Evolutionary conservation across 176 grass and related monocot species (phyloP).

Genomic region (Aegilops tauschii): DNA sequence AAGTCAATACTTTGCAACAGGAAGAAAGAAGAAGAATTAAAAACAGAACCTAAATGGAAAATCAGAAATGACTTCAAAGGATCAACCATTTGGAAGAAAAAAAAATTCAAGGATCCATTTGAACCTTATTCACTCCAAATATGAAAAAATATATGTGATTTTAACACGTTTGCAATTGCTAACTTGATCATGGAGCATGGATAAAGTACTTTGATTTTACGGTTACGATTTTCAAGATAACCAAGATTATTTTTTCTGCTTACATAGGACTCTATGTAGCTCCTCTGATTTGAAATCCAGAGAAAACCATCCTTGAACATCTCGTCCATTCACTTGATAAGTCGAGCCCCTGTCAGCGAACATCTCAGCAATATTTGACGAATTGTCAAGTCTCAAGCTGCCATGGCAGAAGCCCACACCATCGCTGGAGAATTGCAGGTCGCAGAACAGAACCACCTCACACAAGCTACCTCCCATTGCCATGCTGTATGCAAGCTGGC

Average conservation of each 20-base stretch:
- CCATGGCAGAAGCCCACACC: conserved; percentile 4
- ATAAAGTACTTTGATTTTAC: background rate
- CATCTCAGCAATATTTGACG: background rate
- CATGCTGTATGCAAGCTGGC: background rate
- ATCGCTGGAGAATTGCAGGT: background rate
- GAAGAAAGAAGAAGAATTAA: background rate
- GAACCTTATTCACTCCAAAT: background rate
- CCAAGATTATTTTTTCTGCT: background rate
- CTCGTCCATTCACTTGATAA: conserved; percentile 2
- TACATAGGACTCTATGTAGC: background rate
- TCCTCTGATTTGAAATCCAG: background rate
- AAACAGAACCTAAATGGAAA: conserved; percentile 20
- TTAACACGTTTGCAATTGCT: background rate
- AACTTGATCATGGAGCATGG: background rate
- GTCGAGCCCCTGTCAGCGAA: background rate
- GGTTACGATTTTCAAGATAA: background rate
- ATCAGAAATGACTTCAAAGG: background rate
- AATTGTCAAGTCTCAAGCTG: background rate
- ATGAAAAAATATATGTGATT: conserved; percentile 10
- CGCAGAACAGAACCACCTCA: background rate
- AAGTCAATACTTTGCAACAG: conserved; percentile 10
- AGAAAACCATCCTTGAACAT: conserved; percentile 19
- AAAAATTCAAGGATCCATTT: background rate
- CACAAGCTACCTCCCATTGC: background rate
- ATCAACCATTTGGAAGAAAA: background rate